These are phyloP conservation scores for Clonostachys byssicola DNA, from an alignment of 2,329 filamentous ascomycete genomes.

Conservation along the genomic window DNA sequence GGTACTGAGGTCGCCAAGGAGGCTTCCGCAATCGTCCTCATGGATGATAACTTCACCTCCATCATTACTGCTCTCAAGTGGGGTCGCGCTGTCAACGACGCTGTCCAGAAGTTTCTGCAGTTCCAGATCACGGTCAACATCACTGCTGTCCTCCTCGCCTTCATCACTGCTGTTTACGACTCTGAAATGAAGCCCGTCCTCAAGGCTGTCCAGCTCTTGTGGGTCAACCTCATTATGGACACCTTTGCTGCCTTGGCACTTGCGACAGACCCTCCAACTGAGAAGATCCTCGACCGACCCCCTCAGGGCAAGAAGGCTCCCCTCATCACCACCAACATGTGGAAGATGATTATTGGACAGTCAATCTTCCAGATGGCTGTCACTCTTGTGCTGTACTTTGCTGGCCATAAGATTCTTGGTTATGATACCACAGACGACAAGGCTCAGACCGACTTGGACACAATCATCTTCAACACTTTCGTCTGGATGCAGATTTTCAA, in stretches of 20 bases:
- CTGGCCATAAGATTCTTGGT: conserved; percentile 43
- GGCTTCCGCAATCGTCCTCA: conserved; percentile 57
- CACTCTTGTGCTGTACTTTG: conserved; percentile 51
- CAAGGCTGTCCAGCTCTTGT: conserved; percentile 53
- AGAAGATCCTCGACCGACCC: conserved; percentile 43
- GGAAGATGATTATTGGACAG: conserved; percentile 57
- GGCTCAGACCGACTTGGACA: conserved; percentile 34
- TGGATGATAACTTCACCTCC: conserved; percentile 59
- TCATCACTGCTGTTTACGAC: conserved; percentile 49
- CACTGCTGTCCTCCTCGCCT: conserved; percentile 53
- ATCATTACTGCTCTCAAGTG: conserved; percentile 59
- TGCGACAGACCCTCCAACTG: conserved; percentile 29
- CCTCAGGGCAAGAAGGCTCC: conserved; percentile 57
- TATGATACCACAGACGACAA: conserved; percentile 31
- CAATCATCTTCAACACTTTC: conserved; percentile 63
- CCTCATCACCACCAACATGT: conserved; percentile 64
- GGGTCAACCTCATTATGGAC: conserved; percentile 60
- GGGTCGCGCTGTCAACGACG: conserved; percentile 57
- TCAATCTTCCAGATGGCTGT: conserved; percentile 48
- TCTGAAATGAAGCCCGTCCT: conserved; percentile 36
- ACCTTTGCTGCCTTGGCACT: conserved; percentile 51
- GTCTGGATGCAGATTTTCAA: conserved; percentile 72
- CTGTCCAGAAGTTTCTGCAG: conserved; percentile 57
- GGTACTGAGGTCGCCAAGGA: conserved; percentile 60
- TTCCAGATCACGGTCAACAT: conserved; percentile 61